Evolutionary conservation across 805 yeast species (phyloP).

Genomic region (Maudiozyma bulderi): DNA sequence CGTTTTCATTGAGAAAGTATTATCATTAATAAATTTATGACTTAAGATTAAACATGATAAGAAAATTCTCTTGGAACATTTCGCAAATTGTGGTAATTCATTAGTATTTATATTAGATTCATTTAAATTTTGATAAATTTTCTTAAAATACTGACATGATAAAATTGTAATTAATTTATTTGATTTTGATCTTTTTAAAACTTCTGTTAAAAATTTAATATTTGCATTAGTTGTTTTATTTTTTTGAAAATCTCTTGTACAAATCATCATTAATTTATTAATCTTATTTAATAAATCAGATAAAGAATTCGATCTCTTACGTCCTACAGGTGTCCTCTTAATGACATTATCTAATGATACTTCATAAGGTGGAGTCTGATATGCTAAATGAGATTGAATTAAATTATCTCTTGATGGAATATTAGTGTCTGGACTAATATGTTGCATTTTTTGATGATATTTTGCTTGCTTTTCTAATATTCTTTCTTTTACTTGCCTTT

Average conservation of each 20-base stretch:
- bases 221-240: slow-evolving; percentile 11
- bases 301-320: not conserved
- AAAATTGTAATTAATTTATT: slow-evolving; percentile 11
- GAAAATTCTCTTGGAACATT: slow-evolving; percentile 20
- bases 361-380: slow-evolving; percentile 15
- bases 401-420: not conserved
- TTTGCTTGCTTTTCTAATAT: not conserved
- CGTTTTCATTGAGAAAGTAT: slow-evolving; percentile 19
- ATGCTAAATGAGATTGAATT: slow-evolving; percentile 3
- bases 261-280: slow-evolving; percentile 11
- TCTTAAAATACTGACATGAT: slow-evolving; percentile 15
- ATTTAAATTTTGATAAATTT: slow-evolving; percentile 1
- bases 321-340: not conserved
- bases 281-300: slow-evolving; percentile 4
- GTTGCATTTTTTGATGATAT: not conserved
- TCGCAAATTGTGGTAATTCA: slow-evolving; percentile 16
- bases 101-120: not conserved
- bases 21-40: slow-evolving; percentile 22
- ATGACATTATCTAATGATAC: not conserved
- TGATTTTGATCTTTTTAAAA: slow-evolving; percentile 20
- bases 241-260: slow-evolving; percentile 10
- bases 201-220: slow-evolving; percentile 12
- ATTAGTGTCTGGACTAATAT: not conserved
- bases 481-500: too few relatives aligned
- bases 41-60: slow-evolving; percentile 17